Evolutionary conservation across 306 rosid genomes (phyloP), one percentile per base, ranked within the genome.

Genomic region (Elaeagnus macrophylla): DNA sequence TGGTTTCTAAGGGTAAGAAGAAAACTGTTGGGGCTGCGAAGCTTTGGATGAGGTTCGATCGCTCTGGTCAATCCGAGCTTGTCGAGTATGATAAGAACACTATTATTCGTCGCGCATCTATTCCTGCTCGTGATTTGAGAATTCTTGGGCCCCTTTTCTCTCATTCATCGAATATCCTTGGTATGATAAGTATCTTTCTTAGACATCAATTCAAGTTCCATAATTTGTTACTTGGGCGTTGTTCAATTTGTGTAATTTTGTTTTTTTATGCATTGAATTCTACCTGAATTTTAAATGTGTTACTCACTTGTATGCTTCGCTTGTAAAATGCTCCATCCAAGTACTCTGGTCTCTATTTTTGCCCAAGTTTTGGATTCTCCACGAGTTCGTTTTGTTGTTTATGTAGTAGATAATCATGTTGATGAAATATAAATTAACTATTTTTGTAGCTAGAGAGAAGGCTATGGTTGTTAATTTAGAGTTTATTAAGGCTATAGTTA

Each of bases 391-490:
- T 12, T 43, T 57, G 10, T 44, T 8, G 42, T 1, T 15, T 44
- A 14, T 39, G 11, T 39, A 12, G 54, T 51, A 40, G 65, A 20
- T 18, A 54, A 15, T 37, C 32, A 54, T 44, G 20, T 53, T 14
- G 46, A 42, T 1, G 15, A 19, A 48, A 43, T 38, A 4, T 53
- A 15, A 36, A 25, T 55, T 53, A 37, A 20, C 14, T 39, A 19
- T 36, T 8, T 47, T 67, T 77, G 76, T 75, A 74, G 81, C 78
- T 3, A 69, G 99, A 76, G 99, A 91, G 72, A 91, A 84, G 79
- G 99, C 99, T n/a, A 91, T 91, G 95, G 95, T 91, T 37, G 96
- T 91, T 51, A 91, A 87, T 81, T 77, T 91, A 66, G 99, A 87
- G 80, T 91, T 82, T 67, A 82, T 87, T 39, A 80, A 76, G 67